Evolutionary conservation across 495 filamentous ascomycete genomes (phyloP).

Genomic region (Aspergillus olivimuriae): DNA sequence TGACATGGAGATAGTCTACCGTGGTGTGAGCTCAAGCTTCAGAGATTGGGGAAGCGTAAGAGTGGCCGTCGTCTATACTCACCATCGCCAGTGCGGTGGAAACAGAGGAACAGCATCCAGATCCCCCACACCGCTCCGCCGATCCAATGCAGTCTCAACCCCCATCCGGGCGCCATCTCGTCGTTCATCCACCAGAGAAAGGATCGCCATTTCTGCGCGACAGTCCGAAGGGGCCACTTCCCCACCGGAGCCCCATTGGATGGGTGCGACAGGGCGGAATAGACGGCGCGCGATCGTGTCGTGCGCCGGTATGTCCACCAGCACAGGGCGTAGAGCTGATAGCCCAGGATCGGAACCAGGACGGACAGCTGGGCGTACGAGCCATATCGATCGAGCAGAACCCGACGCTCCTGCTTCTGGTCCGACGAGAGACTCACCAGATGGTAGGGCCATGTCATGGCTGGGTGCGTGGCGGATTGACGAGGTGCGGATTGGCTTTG

Average conservation of each 20-base stretch:
- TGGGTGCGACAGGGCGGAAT: background rate
- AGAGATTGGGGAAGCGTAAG: no score
- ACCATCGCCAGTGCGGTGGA: background rate
- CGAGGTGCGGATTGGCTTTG: no score
- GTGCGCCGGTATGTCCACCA: background rate
- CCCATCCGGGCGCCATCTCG: background rate
- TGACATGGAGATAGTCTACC: background rate
- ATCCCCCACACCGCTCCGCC: background rate
- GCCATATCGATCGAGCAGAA: background rate
- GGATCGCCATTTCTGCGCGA: background rate
- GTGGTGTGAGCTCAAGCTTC: no score
- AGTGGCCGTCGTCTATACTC: no score
- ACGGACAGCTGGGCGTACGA: background rate
- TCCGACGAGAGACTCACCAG: background rate
- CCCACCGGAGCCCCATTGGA: background rate
- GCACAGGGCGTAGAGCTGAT: background rate
- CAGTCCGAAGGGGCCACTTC: background rate
- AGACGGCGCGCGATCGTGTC: background rate
- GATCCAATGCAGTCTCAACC: background rate
- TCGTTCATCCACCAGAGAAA: background rate
- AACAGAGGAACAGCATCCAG: background rate
- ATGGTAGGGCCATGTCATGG: background rate
- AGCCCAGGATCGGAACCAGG: background rate
- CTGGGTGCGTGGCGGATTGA: background rate
- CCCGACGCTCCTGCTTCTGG: background rate